Evolutionary conservation across 2,329 filamentous ascomycete species (phyloP), one percentile per base, ranked within the genome.

Genomic region (Ceratocystis destructans): DNA sequence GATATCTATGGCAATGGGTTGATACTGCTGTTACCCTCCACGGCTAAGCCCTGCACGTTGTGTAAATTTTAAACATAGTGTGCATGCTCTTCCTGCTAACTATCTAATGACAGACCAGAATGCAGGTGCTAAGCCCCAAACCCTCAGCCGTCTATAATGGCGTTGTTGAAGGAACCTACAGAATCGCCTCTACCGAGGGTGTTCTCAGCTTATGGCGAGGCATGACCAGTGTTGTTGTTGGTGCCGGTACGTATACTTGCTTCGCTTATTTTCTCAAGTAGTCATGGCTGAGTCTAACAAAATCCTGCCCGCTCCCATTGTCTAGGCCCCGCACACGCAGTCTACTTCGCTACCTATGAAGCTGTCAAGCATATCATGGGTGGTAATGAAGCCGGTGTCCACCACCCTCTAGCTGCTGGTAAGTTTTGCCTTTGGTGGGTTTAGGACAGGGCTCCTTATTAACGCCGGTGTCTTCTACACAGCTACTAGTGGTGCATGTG

Each of bases 261-360:
- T 22, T 31, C 31, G 28, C 37, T 57, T 37, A 3, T 31, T 48
- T 61, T 31, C 44, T 55, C 12, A 6, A 28, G 12, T 22, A 17
- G 6, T 57, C 20, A 20, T 31, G 1, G n/a, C 12, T 46, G 69
- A 70, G 70, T 71, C 70, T 70, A 63, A 71, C 68, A 61, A 68
- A 50, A 61, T 68, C 63, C 59, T 61, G 10, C n/a, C n/a, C 28
- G 12, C 17, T 61, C 10, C 37, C 2, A 1, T 17, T 15, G n/a
- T 22, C 28, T 72, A 96, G 93, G 93, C 70, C 94, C 94, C 71
- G 94, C 94, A 69, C 94, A 99, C 74, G 94, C 94, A 57, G 91
- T 99, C 67, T 97, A 99, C 76, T 99, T 99, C 77, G 93, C 92
- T 66, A 97, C 94, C 50, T 99, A 97, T 76, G 94, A 99, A 79